Evolutionary conservation across 108 stramenopile species (phyloP).

Genomic region (Nitzschia sp.): DNA sequence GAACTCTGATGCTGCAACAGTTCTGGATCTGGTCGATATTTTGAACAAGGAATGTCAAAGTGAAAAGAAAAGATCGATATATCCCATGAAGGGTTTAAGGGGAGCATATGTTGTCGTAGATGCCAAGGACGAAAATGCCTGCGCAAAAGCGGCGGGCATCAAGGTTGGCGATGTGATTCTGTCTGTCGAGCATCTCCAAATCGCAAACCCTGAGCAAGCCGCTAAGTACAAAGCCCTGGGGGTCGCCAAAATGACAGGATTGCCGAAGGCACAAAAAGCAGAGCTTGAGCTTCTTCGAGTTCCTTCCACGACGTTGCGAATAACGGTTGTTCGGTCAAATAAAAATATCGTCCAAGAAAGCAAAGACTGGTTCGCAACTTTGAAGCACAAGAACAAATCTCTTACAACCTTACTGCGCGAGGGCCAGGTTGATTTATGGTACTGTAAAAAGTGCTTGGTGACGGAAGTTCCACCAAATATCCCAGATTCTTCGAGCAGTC

Average conservation of each 20-base stretch:
- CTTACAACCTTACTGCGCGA: background rate
- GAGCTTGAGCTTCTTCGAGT: constrained; percentile 4
- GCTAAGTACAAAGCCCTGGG: background rate
- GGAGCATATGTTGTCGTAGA: constrained; percentile 4
- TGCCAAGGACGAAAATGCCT: background rate
- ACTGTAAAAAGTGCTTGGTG: too few relatives aligned
- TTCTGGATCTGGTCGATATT: constrained; percentile 8
- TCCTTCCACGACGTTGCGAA: constrained; percentile 10
- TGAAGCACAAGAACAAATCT: constrained; percentile 12
- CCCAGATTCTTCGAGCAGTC: background rate
- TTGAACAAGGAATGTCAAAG: background rate
- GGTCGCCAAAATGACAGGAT: constrained; percentile 4
- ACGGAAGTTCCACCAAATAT: too few relatives aligned
- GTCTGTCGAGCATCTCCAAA: constrained; percentile 15
- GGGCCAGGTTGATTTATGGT: constrained; percentile 4
- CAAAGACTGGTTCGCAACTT: constrained; percentile 6
- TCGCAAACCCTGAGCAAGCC: background rate
- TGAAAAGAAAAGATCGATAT: background rate
- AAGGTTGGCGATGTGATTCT: constrained; percentile 29
- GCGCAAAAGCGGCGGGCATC: constrained; percentile 23
- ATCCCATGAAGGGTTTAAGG: background rate
- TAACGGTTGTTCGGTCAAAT: constrained; percentile 24
- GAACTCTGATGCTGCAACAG: constrained; percentile 2
- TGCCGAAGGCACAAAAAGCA: background rate
- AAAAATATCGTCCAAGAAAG: constrained; percentile 17